A percentile compares a stretch with the other conserved stretches of the same genome.
phyloP scores from a whole-genome alignment of 2,329 filamentous ascomycete genomes.

The Fusarium sp. region DNA sequence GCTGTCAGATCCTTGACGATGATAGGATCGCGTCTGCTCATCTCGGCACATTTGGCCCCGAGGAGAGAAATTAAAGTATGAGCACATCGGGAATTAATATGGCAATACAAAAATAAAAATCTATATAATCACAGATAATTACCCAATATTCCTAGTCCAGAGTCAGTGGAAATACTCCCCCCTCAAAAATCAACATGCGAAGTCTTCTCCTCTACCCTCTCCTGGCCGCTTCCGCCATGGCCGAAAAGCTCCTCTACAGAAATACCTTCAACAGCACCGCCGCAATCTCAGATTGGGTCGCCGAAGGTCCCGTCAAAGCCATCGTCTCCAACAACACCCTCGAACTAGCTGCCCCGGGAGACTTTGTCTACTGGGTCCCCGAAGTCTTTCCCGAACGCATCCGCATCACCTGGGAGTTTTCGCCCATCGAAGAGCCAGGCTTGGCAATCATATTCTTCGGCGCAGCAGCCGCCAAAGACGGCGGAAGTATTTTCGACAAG shows the following conservation, averaged over 20 bases:
- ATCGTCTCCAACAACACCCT: conserved; percentile 36
- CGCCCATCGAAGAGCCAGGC: conserved; percentile 29
- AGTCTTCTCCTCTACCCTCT: conserved; percentile 4
- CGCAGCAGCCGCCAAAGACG: conserved; percentile 19
- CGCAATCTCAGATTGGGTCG: conserved; percentile 26
- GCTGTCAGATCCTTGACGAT: not conserved
- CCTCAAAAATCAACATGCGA: not conserved
- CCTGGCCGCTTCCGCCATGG: conserved; percentile 4
- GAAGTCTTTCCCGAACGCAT: conserved; percentile 39
- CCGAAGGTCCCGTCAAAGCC: conserved; percentile 35
- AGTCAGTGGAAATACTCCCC: not conserved
- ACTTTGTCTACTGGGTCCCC: conserved; percentile 40
- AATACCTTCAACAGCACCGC: conserved; percentile 34
- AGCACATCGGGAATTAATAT: not conserved
- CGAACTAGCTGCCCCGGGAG: conserved; percentile 29
- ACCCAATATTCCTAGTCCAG: fast-evolving
- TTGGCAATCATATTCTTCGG: conserved; percentile 41
- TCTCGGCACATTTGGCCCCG: not conserved
- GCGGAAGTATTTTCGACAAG: conserved; percentile 39
- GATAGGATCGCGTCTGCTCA: not conserved
- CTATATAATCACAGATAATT: not conserved
- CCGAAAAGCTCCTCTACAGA: conserved; percentile 35
- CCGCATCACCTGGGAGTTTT: conserved; percentile 41
- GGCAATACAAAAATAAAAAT: not conserved
- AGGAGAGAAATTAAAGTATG: not conserved